Conservation (phyloP, 2,329 filamentous ascomycete species). For the Plenodomus lindquistii region DNA sequence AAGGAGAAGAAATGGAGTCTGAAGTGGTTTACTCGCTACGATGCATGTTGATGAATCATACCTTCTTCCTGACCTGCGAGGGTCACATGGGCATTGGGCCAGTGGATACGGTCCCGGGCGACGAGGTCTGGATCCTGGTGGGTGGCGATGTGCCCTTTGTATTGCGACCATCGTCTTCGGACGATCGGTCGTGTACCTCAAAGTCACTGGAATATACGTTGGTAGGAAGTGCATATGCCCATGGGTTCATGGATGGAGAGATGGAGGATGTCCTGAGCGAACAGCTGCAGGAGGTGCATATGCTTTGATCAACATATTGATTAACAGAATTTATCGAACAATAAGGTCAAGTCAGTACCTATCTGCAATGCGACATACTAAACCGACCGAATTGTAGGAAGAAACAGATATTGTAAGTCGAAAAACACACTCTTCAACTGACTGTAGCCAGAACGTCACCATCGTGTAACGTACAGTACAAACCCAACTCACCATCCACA, state of each 20-base stretch:
- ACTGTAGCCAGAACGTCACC: too few relatives aligned
- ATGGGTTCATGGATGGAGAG: conserved; percentile 4
- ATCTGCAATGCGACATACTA: too few relatives aligned
- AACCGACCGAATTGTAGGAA: too few relatives aligned
- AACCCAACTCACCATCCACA: too few relatives aligned
- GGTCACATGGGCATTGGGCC: neutral
- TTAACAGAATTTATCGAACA: neutral
- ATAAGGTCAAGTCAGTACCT: too few relatives aligned
- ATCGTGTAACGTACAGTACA: too few relatives aligned
- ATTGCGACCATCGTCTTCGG: neutral
- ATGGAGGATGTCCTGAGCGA: neutral
- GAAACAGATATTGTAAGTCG: too few relatives aligned
- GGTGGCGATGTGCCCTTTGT: neutral
- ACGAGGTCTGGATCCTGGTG: neutral
- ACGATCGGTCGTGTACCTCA: neutral
- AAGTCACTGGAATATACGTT: neutral
- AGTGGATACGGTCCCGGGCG: neutral
- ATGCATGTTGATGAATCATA: neutral
- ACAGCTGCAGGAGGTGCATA: neutral
- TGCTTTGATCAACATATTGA: neutral
- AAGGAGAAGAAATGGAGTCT: neutral
- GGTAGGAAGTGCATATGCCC: conserved; percentile 1
- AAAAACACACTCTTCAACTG: too few relatives aligned
- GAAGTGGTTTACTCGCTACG: neutral
- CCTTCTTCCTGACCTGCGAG: neutral